Evolutionary conservation across 441 rosid genomes (phyloP).

Genomic region (Capsella rubella): DNA sequence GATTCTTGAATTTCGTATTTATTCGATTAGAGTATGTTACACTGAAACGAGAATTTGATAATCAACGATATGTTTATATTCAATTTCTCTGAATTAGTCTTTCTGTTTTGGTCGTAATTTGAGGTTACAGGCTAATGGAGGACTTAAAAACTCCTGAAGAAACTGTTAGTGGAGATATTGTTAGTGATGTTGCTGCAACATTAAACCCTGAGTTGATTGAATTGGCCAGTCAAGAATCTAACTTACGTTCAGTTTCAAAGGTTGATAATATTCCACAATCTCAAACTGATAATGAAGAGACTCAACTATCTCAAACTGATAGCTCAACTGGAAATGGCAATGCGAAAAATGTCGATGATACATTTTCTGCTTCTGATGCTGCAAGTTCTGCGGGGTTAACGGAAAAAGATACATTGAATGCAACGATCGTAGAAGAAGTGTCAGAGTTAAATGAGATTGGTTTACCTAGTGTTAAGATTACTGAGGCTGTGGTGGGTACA

Average conservation of each 20-base stretch:
- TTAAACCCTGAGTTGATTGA: constrained; percentile 41
- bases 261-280: constrained; percentile 13
- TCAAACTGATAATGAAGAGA: constrained; percentile 5
- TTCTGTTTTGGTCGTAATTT: neutral
- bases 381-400: neutral
- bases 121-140: constrained; percentile 55
- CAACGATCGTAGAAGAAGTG: neutral
- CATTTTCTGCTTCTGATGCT: constrained; percentile 2
- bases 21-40: neutral
- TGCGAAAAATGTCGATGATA: constrained; percentile 39
- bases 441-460: constrained; percentile 12
- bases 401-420: neutral
- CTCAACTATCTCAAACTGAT: constrained; percentile 44
- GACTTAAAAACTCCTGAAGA: constrained; percentile 52
- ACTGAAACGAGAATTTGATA: neutral
- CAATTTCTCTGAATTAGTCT: neutral
- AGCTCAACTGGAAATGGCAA: constrained; percentile 31
- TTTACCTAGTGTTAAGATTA: constrained; percentile 38
- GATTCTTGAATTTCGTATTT: neutral
- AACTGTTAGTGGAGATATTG: constrained; percentile 34
- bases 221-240: constrained; percentile 31
- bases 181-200: constrained; percentile 37
- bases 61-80: neutral
- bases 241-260: constrained; percentile 36
- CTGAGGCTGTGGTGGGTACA: constrained; percentile 32